Evolutionary conservation across 805 yeast genomes (phyloP).

Genomic region (Wickerhamiella azyma): DNA sequence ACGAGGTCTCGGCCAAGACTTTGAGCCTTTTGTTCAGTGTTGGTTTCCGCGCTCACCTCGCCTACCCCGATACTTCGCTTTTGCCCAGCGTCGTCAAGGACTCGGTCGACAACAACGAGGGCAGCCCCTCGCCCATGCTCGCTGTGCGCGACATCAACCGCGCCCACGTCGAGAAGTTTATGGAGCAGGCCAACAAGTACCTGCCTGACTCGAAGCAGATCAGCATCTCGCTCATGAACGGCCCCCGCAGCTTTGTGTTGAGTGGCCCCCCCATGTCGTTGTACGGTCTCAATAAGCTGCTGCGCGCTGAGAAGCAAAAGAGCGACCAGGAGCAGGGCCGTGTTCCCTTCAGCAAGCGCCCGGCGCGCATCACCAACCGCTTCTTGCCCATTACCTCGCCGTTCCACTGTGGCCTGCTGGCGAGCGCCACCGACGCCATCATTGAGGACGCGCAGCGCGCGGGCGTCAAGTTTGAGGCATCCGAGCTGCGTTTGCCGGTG

Average conservation of each 20-base stretch:
- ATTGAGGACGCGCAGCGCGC: conserved; percentile 48
- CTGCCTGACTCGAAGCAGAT: conserved; percentile 85
- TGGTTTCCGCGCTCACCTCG: conserved; percentile 81
- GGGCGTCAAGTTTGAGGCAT: conserved; percentile 40
- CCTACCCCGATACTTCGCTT: conserved; percentile 84
- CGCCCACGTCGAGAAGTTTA: conserved; percentile 64
- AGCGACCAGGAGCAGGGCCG: conserved; percentile 91
- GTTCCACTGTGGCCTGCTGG: conserved; percentile 82
- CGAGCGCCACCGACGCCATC: conserved; percentile 55
- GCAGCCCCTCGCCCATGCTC: conserved; percentile 95
- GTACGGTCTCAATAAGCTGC: conserved; percentile 82
- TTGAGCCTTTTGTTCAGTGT: conserved; percentile 78
- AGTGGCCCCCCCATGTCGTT: conserved; percentile 97
- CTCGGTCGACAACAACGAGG: conserved; percentile 86
- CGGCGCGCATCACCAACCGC: conserved; percentile 81
- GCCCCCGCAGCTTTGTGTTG: conserved; percentile 89
- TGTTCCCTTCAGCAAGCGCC: conserved; percentile 86
- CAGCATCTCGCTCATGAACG: conserved; percentile 81
- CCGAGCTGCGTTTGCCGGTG: conserved; percentile 67
- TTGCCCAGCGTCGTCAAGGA: conserved; percentile 90
- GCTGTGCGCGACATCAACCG: conserved; percentile 77
- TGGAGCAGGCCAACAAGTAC: conserved; percentile 82
- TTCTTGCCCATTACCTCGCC: conserved; percentile 94
- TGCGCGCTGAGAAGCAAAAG: conserved; percentile 90
- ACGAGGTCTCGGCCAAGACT: conserved; percentile 57